Percentiles rank a stretch among this genome's conserved stretches.
phyloP scores from a whole-genome alignment of 2,329 filamentous ascomycete genomes.

The Neofusicoccum sp. region DNA sequence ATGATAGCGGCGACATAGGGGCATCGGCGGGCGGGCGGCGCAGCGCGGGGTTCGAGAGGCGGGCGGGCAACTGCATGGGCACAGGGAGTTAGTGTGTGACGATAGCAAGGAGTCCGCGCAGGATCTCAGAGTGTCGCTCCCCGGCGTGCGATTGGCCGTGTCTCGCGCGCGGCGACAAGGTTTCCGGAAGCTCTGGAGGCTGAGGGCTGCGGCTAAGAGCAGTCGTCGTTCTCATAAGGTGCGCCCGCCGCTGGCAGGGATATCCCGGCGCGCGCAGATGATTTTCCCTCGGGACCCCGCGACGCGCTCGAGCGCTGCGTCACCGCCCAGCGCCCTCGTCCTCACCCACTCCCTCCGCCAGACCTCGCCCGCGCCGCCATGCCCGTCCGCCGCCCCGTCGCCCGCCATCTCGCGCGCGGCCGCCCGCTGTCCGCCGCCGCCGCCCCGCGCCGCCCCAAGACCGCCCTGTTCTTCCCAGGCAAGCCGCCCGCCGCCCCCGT shows the following conservation, averaged over 20 bases:
- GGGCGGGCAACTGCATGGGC: neutral
- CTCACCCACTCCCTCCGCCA: too few relatives aligned
- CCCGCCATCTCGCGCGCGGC: neutral
- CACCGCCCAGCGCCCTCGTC: neutral
- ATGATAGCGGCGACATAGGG: too few relatives aligned
- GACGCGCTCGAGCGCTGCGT: constrained; percentile 4
- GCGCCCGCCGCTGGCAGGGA: neutral
- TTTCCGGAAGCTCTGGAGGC: neutral
- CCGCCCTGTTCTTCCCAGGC: constrained; percentile 40
- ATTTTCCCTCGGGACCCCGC: constrained; percentile 3
- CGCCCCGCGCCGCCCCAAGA: constrained; percentile 30
- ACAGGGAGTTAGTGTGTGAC: neutral
- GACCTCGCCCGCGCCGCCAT: neutral
- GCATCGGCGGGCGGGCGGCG: neutral
- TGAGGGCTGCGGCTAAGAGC: neutral
- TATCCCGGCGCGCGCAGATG: constrained; percentile 1
- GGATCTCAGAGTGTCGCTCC: too few relatives aligned
- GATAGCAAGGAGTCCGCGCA: neutral
- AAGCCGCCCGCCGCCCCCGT: neutral
- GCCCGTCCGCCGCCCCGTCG: neutral
- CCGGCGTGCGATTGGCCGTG: neutral
- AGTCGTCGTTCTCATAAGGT: constrained; percentile 6
- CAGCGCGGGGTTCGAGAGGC: too few relatives aligned
- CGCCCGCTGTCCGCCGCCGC: neutral
- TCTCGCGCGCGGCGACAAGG: neutral